Evolutionary conservation across 768 basidiomycete species (phyloP).

Genomic region (Obba rivulosa): DNA sequence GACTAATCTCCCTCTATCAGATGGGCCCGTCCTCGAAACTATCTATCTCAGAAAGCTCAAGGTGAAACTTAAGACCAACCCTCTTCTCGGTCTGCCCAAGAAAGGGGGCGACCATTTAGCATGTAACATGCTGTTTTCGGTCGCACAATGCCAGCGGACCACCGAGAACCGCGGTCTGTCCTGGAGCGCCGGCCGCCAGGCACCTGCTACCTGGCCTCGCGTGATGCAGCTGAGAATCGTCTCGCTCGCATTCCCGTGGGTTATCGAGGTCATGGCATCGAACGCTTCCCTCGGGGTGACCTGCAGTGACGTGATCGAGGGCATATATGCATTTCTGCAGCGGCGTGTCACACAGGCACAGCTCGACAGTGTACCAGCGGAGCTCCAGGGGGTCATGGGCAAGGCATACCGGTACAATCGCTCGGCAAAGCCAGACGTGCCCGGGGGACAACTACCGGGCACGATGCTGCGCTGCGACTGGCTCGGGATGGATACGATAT

Average conservation of each 20-base stretch:
- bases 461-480: slow-evolving; percentile 67
- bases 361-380: slow-evolving; percentile 35
- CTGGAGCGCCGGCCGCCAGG: slow-evolving; percentile 60
- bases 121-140: slow-evolving; percentile 72
- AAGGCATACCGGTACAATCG: slow-evolving; percentile 62
- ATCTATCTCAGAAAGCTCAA: too few species aligned
- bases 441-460: slow-evolving; percentile 61
- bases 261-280: slow-evolving; percentile 41
- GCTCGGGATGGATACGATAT: slow-evolving; percentile 52
- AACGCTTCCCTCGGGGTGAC: slow-evolving; percentile 50
- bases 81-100: slow-evolving; percentile 14
- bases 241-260: slow-evolving; percentile 51
- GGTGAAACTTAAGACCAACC: too few species aligned
- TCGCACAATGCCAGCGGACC: slow-evolving; percentile 56
- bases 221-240: slow-evolving; percentile 45
- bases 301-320: slow-evolving; percentile 61
- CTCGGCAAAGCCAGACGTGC: slow-evolving; percentile 54
- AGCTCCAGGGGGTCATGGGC: slow-evolving; percentile 37
- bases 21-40: slow-evolving; percentile 68
- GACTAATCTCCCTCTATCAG: slow-evolving; percentile 25
- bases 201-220: slow-evolving; percentile 64
- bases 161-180: slow-evolving; percentile 52
- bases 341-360: slow-evolving; percentile 47
- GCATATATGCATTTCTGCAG: slow-evolving; percentile 45
- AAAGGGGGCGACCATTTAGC: slow-evolving; percentile 45